Conservation (phyloP, 129 eudicot species). For the Solidago caesia region DNA sequence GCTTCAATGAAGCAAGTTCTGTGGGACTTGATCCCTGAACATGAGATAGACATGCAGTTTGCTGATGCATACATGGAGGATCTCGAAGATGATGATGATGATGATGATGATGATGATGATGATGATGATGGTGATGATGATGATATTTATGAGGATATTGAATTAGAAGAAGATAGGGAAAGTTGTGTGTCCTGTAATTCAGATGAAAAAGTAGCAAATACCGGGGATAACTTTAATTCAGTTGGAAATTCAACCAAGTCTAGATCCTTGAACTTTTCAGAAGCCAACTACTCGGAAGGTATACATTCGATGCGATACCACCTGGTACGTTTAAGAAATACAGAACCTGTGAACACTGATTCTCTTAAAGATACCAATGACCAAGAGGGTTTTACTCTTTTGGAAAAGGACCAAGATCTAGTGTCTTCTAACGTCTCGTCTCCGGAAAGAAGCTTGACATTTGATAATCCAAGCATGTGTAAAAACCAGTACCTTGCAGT, state of each 20-base stretch:
- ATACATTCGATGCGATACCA: conserved; percentile 17
- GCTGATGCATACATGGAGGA: conserved; percentile 70
- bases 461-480: conserved; percentile 29
- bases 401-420: not conserved
- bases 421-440: conserved; percentile 17
- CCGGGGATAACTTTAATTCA: conserved; percentile 34
- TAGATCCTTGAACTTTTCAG: not conserved
- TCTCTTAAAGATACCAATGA: not conserved
- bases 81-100: conserved; percentile 44
- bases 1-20: conserved; percentile 65
- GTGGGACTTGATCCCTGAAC: conserved; percentile 48
- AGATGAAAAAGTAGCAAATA: conserved; percentile 31
- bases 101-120: conserved; percentile 41
- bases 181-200: conserved; percentile 18
- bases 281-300: conserved; percentile 5
- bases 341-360: not conserved
- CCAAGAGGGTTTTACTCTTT: not conserved
- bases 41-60: conserved; percentile 59
- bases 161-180: conserved; percentile 7
- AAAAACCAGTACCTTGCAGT: conserved; percentile 51
- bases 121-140: conserved; percentile 32
- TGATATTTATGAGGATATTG: conserved; percentile 33
- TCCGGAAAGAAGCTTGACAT: conserved; percentile 6
- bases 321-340: conserved; percentile 21
- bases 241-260: not conserved